Conservation (phyloP, 129 eudicot genomes). For the Artemisia annua region DNA sequence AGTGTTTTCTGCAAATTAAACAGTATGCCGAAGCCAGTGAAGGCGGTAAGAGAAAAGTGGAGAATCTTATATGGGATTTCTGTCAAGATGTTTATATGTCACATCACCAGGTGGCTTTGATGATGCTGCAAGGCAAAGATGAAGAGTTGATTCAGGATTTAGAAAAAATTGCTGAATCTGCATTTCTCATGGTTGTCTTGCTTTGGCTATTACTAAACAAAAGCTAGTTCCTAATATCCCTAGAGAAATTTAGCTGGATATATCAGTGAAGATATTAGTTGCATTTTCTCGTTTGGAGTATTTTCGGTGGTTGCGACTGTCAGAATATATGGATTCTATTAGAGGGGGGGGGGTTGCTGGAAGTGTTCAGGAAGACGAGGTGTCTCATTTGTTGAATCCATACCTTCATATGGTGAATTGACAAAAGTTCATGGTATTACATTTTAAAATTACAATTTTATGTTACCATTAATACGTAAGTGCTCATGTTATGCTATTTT, state of each 20-base stretch:
- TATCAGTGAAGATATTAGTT: constrained; percentile 68
- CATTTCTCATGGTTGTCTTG: constrained; percentile 93
- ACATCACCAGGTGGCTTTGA: constrained; percentile 62
- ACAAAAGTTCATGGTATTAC: constrained; percentile 56
- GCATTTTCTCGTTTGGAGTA: constrained; percentile 95
- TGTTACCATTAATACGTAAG: constrained; percentile 2
- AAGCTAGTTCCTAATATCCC: constrained; percentile 49
- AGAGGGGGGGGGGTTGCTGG: constrained; percentile 67
- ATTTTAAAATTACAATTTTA: background rate
- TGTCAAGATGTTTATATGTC: constrained; percentile 74
- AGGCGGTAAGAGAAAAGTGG: constrained; percentile 49
- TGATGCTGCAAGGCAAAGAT: constrained; percentile 54
- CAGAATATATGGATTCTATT: constrained; percentile 88
- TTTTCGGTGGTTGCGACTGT: constrained; percentile 89
- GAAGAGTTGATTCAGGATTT: constrained; percentile 57
- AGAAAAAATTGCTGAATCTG: constrained; percentile 85
- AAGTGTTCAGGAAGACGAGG: constrained; percentile 78
- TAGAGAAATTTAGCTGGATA: constrained; percentile 49
- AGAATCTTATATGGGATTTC: constrained; percentile 70
- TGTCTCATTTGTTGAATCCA: constrained; percentile 72
- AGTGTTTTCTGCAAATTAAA: constrained; percentile 73
- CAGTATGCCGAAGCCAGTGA: constrained; percentile 66
- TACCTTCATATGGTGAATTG: constrained; percentile 77
- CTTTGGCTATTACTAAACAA: constrained; percentile 76
- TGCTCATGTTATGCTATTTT: background rate